phyloP scores from a whole-genome alignment of 495 filamentous ascomycete genomes.

The Aspergillus ostianus region DNA sequence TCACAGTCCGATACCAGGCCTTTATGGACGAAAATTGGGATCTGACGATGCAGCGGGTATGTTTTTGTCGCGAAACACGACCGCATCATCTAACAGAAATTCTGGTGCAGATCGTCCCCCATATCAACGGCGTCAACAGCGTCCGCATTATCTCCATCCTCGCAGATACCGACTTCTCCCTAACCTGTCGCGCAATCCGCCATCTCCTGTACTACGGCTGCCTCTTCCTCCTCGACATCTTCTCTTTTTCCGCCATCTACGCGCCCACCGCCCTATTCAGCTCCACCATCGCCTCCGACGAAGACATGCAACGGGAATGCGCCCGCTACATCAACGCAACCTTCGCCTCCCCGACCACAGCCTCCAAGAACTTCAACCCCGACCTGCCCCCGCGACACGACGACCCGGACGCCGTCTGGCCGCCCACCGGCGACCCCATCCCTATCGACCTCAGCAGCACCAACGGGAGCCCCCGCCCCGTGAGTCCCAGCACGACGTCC shows the following conservation, averaged over 20 bases:
- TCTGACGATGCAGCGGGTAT: constrained; percentile 74
- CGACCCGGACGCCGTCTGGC: constrained; percentile 47
- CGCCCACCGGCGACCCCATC: constrained; percentile 29
- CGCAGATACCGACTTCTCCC: constrained; percentile 80
- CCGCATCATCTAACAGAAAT: background rate
- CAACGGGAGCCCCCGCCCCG: constrained; percentile 9
- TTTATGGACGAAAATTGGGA: constrained; percentile 87
- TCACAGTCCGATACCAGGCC: constrained; percentile 74
- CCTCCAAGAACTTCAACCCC: constrained; percentile 16
- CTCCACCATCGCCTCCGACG: constrained; percentile 65
- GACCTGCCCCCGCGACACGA: constrained; percentile 19
- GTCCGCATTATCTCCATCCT: constrained; percentile 78
- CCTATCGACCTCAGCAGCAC: constrained; percentile 22
- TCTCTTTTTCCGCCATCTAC: constrained; percentile 89
- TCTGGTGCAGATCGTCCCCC: constrained; percentile 58
- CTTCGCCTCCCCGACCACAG: constrained; percentile 34
- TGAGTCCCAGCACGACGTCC: constrained; percentile 12
- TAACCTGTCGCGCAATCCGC: constrained; percentile 78
- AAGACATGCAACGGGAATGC: constrained; percentile 79
- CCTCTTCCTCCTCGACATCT: constrained; percentile 83
- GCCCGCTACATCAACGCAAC: constrained; percentile 68
- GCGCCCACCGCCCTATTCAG: constrained; percentile 75
- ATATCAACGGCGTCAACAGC: constrained; percentile 87
- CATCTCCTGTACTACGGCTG: constrained; percentile 91
- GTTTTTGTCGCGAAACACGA: background rate